phyloP scores from a whole-genome alignment of 1,284 basidiomycete genomes.

The Cutaneotrichosporon sp. region DNA sequence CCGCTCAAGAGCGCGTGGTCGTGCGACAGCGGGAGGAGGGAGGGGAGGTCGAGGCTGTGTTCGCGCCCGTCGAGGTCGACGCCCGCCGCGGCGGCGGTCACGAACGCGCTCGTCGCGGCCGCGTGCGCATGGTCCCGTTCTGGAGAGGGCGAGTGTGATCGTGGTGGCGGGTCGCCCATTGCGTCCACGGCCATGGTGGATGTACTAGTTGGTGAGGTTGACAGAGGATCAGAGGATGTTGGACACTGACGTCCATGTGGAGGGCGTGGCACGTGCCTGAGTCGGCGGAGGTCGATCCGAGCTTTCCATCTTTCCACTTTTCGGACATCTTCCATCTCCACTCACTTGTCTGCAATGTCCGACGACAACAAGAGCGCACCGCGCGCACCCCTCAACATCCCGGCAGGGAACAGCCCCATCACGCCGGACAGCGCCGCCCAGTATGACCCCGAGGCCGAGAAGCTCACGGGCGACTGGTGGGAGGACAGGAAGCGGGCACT shows the following conservation, averaged over 20 bases:
- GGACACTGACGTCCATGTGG: not conserved
- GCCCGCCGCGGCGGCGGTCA: not conserved
- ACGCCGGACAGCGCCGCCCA: conserved; percentile 17
- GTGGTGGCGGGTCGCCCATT: conserved; percentile 3
- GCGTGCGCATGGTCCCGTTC: not conserved
- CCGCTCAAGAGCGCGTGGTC: conserved; percentile 70
- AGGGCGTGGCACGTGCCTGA: conserved; percentile 3
- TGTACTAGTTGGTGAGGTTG: not conserved
- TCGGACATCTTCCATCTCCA: not conserved
- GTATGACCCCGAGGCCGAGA: conserved; percentile 21
- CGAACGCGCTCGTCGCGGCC: not conserved
- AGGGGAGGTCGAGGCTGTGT: conserved; percentile 63
- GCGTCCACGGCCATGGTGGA: not conserved
- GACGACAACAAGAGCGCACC: conserved; percentile 12
- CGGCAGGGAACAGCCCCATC: conserved; percentile 34
- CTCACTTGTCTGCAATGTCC: conserved; percentile 19
- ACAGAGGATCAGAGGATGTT: no score
- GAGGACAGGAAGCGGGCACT: conserved; percentile 34
- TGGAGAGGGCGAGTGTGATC: not conserved
- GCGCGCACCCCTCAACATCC: conserved; percentile 30
- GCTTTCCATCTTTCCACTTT: conserved; percentile 2
- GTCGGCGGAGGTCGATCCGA: conserved; percentile 1
- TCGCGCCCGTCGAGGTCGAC: conserved; percentile 8
- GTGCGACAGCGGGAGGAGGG: conserved; percentile 75
- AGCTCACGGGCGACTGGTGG: conserved; percentile 26